Percentiles rank a stretch among this genome's conserved stretches.
phyloP scores from a whole-genome alignment of 768 basidiomycete species.

The Glaciozyma martinii region DNA sequence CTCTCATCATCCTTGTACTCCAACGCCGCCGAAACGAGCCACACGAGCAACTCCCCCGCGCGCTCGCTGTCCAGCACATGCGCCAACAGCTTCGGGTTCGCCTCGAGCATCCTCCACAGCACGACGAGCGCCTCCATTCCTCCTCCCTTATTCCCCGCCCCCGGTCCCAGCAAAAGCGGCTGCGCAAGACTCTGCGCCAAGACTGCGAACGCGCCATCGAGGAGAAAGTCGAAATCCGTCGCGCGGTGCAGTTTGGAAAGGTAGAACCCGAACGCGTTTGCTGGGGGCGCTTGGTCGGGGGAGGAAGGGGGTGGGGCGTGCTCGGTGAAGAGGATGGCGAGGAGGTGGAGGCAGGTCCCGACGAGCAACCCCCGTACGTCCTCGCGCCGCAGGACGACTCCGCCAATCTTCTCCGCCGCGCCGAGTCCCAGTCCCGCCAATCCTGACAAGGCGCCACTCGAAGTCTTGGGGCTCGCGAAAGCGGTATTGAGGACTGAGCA shows the following conservation, averaged over 20 bases:
- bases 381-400: not conserved
- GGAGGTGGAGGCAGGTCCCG: slow-evolving; percentile 62
- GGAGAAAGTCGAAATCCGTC: slow-evolving; percentile 76
- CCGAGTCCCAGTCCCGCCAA: slow-evolving; percentile 68
- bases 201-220: slow-evolving; percentile 53
- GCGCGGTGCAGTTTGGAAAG: slow-evolving; percentile 87
- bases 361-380: slow-evolving; percentile 66
- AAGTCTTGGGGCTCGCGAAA: slow-evolving; percentile 22
- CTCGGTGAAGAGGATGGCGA: slow-evolving; percentile 69
- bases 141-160: slow-evolving; percentile 3
- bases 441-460: slow-evolving; percentile 50
- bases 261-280: slow-evolving; percentile 88
- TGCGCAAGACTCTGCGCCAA: slow-evolving; percentile 2
- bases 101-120: slow-evolving; percentile 82
- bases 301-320: slow-evolving; percentile 43
- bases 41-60: not conserved
- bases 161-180: slow-evolving; percentile 1
- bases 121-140: slow-evolving; percentile 37
- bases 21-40: slow-evolving; percentile 42
- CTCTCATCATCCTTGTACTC: slow-evolving; percentile 71
- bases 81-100: slow-evolving; percentile 47
- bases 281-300: not conserved
- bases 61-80: slow-evolving; percentile 7
- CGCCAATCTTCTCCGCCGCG: slow-evolving; percentile 46
- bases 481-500: slow-evolving; percentile 90